Evolutionary conservation across 331 rosid genomes (phyloP), one percentile per base, ranked within the genome.

Genomic region (Quercus lobata): DNA sequence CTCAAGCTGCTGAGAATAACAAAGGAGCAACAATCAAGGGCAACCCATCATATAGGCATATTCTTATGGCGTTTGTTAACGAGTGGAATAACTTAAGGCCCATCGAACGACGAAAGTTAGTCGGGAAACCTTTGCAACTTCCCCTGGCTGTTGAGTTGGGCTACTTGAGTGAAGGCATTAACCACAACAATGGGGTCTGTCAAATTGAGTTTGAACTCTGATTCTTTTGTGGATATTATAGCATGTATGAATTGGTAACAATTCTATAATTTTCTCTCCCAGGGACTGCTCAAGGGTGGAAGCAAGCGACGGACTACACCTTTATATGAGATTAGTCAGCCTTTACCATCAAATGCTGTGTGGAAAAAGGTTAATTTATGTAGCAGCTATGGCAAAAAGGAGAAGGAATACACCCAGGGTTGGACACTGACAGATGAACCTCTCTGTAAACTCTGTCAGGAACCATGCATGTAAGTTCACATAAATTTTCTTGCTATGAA

Each of bases 381-480:
- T 74, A 68, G 85, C 60, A 95, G 97, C 72, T 80, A 46, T 49
- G 87, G 97, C 2, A 95, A 93, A 85, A 95, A 88, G 83, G 96
- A 94, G 87, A 92, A 84, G 79, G 97, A 91, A 85, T 95, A 95
- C 81, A 74, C 87, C 77, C 99, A 93, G 88, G 97, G 92, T 78
- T 91, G 94, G 97, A 93, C 84, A 56, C 55, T 62, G 79, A 78
- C 79, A 57, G 95, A 94, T 76, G 92, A 89, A 74, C 97, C 99
- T 69, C 97, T 95, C 41, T 95, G 97, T 87, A 95, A 95, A 84
- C 93, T 89, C 78, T 95, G 99, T 87, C 99, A 92, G 84, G 80
- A 79, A 76, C 91, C 85, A 56, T 95, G 97, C 99, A 74, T 76
- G 97, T 94, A 83, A 74, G 97, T 91, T 62, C 79, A 12, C 22